These are phyloP conservation scores for Sporothrix dimorphospora DNA, from an alignment of 2,329 filamentous ascomycete genomes.

Conservation along the genomic window DNA sequence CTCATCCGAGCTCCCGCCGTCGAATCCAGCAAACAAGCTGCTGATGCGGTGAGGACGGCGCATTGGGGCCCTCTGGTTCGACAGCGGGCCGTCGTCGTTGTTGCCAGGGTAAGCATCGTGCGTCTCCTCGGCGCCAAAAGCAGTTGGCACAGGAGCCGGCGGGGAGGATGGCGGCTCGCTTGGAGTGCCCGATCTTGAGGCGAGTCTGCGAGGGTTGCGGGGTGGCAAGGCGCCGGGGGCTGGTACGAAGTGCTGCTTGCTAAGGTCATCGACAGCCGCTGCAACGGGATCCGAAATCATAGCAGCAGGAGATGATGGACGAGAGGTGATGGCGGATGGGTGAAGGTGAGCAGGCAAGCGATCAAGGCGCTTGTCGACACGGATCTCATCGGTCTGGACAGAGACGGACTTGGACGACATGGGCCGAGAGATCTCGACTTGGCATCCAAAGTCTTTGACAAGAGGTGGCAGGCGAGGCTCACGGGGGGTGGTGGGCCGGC, in stretches of 20 bases:
- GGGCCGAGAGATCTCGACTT: conserved; percentile 64
- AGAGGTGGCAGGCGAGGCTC: conserved; percentile 77
- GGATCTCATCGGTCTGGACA: conserved; percentile 89
- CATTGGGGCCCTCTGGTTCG: conserved; percentile 61
- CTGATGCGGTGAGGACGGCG: conserved; percentile 75
- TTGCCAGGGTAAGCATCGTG: conserved; percentile 75
- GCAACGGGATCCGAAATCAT: conserved; percentile 36
- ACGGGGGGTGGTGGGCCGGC: conserved; percentile 77
- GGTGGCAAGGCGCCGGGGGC: conserved; percentile 59
- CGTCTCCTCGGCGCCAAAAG: conserved; percentile 45
- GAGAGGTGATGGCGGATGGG: conserved; percentile 72
- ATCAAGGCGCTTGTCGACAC: conserved; percentile 75
- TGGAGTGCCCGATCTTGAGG: conserved; percentile 49
- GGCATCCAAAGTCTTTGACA: conserved; percentile 79
- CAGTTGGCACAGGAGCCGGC: conserved; percentile 34
- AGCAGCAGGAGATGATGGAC: conserved; percentile 57
- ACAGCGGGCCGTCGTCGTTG: conserved; percentile 77
- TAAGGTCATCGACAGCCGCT: conserved; percentile 45
- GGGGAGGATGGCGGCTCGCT: conserved; percentile 57
- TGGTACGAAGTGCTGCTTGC: conserved; percentile 51
- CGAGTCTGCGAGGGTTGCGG: conserved; percentile 62
- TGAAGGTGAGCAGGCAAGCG: conserved; percentile 77
- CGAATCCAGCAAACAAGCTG: conserved; percentile 86
- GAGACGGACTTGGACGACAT: conserved; percentile 57
- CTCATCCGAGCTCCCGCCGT: conserved; percentile 70